phyloP scores from a whole-genome alignment of 768 basidiomycete genomes.

The Suillus tomentosus region DNA sequence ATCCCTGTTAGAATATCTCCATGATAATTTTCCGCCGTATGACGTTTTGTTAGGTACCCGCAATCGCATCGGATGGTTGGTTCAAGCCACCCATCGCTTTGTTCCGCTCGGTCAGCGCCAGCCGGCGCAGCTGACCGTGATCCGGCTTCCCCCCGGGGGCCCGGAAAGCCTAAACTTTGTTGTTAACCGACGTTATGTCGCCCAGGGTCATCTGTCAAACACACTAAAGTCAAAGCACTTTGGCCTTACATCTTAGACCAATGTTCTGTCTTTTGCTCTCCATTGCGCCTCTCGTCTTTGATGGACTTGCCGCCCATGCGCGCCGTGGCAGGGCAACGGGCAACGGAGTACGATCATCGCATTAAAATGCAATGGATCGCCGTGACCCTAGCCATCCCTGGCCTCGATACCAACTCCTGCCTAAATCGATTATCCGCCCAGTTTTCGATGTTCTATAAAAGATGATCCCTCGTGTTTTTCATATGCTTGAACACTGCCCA shows the following conservation, averaged over 20 bases:
- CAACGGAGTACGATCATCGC: background rate
- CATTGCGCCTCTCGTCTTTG: background rate
- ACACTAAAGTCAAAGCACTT: background rate
- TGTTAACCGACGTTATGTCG: background rate
- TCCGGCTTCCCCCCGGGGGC: background rate
- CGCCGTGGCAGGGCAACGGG: background rate
- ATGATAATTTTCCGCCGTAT: conserved; percentile 9
- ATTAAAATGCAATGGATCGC: background rate
- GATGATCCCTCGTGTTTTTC: conserved; percentile 7
- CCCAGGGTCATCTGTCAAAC: background rate
- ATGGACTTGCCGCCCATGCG: background rate
- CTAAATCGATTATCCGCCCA: conserved; percentile 3
- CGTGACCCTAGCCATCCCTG: background rate
- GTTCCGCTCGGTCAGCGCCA: background rate
- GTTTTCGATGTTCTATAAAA: background rate
- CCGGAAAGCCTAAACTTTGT: background rate
- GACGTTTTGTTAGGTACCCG: background rate
- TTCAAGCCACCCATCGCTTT: background rate
- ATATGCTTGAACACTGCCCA: background rate
- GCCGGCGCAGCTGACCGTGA: background rate
- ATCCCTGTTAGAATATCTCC: conserved; percentile 10
- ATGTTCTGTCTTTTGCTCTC: too few species aligned
- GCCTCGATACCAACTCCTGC: background rate
- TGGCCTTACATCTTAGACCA: too few species aligned
- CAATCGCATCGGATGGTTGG: background rate